Percentiles rank a stretch among this genome's conserved stretches.
Evolutionary conservation across 1,284 basidiomycete species (phyloP).

Genomic region (Marasmius tenuissimus): DNA sequence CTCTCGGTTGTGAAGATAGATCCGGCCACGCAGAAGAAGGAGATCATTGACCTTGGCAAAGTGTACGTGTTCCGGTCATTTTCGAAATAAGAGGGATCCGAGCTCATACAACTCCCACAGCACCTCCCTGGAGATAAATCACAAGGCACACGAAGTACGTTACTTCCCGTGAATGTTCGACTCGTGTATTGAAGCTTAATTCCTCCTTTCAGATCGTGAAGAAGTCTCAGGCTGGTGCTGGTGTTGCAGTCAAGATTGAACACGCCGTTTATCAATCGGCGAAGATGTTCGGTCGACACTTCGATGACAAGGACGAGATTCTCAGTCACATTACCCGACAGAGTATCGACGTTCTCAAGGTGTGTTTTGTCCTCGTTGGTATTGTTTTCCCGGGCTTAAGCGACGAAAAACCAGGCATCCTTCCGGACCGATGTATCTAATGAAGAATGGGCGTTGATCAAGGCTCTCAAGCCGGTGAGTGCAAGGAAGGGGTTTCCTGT

Average conservation of each 20-base stretch:
- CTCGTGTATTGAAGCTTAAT: constrained; percentile 26
- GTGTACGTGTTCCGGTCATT: constrained; percentile 61
- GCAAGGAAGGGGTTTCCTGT: background rate
- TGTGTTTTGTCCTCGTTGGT: constrained; percentile 26
- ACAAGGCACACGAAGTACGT: constrained; percentile 75
- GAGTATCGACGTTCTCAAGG: constrained; percentile 95
- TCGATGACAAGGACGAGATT: constrained; percentile 95
- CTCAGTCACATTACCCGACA: constrained; percentile 89
- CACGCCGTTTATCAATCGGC: constrained; percentile 95
- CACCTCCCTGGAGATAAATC: constrained; percentile 94
- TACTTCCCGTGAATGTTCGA: background rate
- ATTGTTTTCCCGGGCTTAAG: constrained; percentile 6
- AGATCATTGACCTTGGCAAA: constrained; percentile 90
- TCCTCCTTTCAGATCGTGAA: constrained; percentile 72
- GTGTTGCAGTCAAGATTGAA: constrained; percentile 99
- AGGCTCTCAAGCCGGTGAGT: constrained; percentile 84
- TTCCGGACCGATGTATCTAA: constrained; percentile 91
- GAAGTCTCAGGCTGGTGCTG: constrained; percentile 90
- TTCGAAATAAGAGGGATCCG: constrained; percentile 2
- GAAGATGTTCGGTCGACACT: constrained; percentile 92
- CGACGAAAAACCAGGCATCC: constrained; percentile 50
- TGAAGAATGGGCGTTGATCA: constrained; percentile 95
- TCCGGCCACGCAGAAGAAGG: constrained; percentile 84
- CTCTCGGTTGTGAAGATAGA: constrained; percentile 93
- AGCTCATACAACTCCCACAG: constrained; percentile 37